Evolutionary conservation across 345 rosid species (phyloP), one percentile per base, ranked within the genome.

Genomic region (Raphanus raphanistrum): DNA sequence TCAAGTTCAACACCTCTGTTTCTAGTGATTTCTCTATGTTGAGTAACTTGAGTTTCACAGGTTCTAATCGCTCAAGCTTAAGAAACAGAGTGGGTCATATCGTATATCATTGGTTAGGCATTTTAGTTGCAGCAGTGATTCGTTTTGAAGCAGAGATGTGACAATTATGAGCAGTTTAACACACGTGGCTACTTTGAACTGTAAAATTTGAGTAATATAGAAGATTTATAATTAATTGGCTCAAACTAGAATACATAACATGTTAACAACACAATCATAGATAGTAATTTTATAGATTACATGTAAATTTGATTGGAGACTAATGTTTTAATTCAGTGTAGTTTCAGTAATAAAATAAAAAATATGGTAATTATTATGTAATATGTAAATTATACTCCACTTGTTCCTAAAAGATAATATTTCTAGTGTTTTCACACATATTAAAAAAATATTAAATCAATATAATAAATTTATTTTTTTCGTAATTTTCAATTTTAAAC

Each of bases 201-300:
- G 25, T 54, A 52, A 48, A 15, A 26, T 25, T 63, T 13, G 6
- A 13, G 66, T 43, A 41, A 48, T 38, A 36, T 35, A 36, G 50
- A 43, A 12, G 50, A 16, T 13, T 61, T 71, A 32, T 65, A 57
- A 9, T 43, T 73, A 63, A 68, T 63, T 63, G 57, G 41, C 31
- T 68, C 43, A n/a, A 38, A 79, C 31, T 38, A 36, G 66, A 74
- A 11, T 52, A 29, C 25, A 74, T 38, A 68, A 68, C 50, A 27
- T 1, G n/a, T 55, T 26, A 43, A 69, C 9, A 13, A 73, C 60
- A 50, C 61, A 62, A 5, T 73, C 28, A 52, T 57, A 69, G 38
- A 62, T 33, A 27, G 10, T 59, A 45, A 35, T 11, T n/a, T 57
- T 58, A n/a, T 60, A 38, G 27, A 67, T 28, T n/a, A 38, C 10